Percentiles rank a stretch among this genome's conserved stretches.
Conservation (phyloP, 2,329 filamentous ascomycete genomes). For the Pseudopithomyces chartarum region DNA sequence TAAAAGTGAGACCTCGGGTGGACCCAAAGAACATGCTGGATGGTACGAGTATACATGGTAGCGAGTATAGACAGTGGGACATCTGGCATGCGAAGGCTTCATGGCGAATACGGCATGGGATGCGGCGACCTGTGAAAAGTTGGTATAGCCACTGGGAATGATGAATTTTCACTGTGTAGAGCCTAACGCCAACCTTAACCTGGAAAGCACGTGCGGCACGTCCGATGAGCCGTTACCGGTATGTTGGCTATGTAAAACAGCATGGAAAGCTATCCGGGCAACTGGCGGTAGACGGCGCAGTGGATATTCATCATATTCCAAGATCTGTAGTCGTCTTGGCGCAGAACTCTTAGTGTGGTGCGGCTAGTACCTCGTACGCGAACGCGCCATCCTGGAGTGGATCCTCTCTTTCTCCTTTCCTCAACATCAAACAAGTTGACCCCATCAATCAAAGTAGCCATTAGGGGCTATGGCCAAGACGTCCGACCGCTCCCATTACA, state of each 20-base stretch:
- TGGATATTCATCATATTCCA: background rate
- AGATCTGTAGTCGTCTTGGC: constrained; percentile 2
- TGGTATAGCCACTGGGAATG: background rate
- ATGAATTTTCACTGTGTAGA: background rate
- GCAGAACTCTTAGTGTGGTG: background rate
- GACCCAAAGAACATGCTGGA: too few relatives aligned
- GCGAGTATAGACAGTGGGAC: too few relatives aligned
- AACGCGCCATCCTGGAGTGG: constrained; percentile 3
- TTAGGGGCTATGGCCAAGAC: background rate
- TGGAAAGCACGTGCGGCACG: too few relatives aligned
- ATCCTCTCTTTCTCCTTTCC: constrained; percentile 2
- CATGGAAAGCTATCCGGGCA: background rate
- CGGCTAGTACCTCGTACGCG: background rate
- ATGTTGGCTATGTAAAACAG: too few relatives aligned
- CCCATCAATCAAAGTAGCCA: background rate
- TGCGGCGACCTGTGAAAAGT: background rate
- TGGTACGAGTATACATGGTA: too few relatives aligned
- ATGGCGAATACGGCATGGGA: background rate
- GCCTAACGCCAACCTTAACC: too few relatives aligned
- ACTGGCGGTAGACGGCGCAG: background rate
- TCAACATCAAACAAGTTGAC: constrained; percentile 2
- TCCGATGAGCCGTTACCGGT: background rate
- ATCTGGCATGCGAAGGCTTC: too few relatives aligned
- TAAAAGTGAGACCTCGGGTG: too few relatives aligned
- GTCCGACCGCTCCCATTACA: background rate